A percentile compares a stretch with the other conserved stretches of the same genome.
Evolutionary conservation across 352 stramenopile genomes (phyloP).

Genomic region (Phytophthora pisi): DNA sequence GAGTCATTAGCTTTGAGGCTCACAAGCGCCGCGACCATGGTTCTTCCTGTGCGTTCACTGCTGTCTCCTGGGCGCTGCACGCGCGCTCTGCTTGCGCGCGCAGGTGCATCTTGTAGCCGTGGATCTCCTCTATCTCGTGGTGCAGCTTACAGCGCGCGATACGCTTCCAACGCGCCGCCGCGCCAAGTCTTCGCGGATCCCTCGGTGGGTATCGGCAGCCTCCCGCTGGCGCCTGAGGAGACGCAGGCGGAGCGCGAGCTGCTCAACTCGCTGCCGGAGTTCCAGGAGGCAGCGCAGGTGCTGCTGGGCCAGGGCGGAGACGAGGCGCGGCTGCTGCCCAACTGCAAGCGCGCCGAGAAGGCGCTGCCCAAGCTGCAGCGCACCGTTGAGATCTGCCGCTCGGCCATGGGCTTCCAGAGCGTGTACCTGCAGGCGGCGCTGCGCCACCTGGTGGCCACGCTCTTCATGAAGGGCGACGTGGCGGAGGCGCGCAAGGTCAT

Average conservation of each 20-base stretch:
- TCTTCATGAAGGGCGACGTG: slow-evolving; percentile 73
- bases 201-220: slow-evolving; percentile 69
- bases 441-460: slow-evolving; percentile 63
- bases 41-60: slow-evolving; percentile 24
- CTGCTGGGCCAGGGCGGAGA: slow-evolving; percentile 52
- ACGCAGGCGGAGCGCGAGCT: slow-evolving; percentile 70
- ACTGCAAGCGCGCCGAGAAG: slow-evolving; percentile 53
- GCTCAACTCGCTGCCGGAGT: slow-evolving; percentile 67
- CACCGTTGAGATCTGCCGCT: slow-evolving; percentile 78
- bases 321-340: slow-evolving; percentile 43
- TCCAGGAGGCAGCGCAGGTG: slow-evolving; percentile 64
- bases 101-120: slow-evolving; percentile 8
- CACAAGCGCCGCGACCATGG: slow-evolving; percentile 17
- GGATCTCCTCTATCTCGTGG: slow-evolving; percentile 15
- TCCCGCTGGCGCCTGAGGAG: slow-evolving; percentile 68
- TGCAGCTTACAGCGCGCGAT: slow-evolving; percentile 19
- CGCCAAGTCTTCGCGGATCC: slow-evolving; percentile 56
- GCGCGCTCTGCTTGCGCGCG: slow-evolving; percentile 7
- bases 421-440: slow-evolving; percentile 67
- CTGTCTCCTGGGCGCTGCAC: slow-evolving; percentile 16
- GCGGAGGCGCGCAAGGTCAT: slow-evolving; percentile 54
- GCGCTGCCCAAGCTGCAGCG: slow-evolving; percentile 63
- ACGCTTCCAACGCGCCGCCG: slow-evolving; percentile 36
- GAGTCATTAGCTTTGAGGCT: slow-evolving; percentile 12
- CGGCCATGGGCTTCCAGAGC: slow-evolving; percentile 75